A percentile compares a stretch with the other conserved stretches of the same genome.
phyloP scores from a whole-genome alignment of 352 stramenopile species.

The Pythium plurisporium region DNA sequence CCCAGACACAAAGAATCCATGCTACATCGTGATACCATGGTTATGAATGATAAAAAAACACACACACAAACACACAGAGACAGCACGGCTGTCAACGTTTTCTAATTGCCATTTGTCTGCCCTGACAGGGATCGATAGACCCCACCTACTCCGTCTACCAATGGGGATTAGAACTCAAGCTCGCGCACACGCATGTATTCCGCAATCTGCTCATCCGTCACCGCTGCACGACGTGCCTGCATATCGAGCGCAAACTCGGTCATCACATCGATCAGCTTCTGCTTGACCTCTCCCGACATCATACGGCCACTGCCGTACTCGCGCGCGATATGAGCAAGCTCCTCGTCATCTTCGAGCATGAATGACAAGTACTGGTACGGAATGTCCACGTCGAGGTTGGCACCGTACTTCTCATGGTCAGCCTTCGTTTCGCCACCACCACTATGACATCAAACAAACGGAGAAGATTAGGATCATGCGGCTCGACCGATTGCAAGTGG shows the following conservation, averaged over 20 bases:
- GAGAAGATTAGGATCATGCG: no score
- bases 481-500: no score
- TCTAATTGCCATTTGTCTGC: no score
- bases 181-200: slow-evolving; percentile 96
- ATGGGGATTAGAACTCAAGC: slow-evolving; percentile 84
- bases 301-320: slow-evolving; percentile 96
- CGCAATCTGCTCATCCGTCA: slow-evolving; percentile 95
- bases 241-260: slow-evolving; percentile 91
- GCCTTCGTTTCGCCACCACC: slow-evolving; percentile 98
- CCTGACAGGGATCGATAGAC: not conserved
- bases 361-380: slow-evolving; percentile 99
- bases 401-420: slow-evolving; percentile 97
- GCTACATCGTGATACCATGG: no score
- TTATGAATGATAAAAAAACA: not conserved
- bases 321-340: slow-evolving; percentile 91
- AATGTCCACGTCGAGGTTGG: slow-evolving; percentile 98
- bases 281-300: slow-evolving; percentile 98
- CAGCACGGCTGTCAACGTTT: no score
- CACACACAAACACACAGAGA: no score
- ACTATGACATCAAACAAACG: slow-evolving; percentile 61
- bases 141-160: not conserved
- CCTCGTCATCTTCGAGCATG: slow-evolving; percentile 98
- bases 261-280: slow-evolving; percentile 93
- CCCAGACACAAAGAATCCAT: no score
- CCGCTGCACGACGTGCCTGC: slow-evolving; percentile 88